phyloP scores from a whole-genome alignment of 2,329 filamentous ascomycete genomes.

The Ophiostoma perfectum region DNA sequence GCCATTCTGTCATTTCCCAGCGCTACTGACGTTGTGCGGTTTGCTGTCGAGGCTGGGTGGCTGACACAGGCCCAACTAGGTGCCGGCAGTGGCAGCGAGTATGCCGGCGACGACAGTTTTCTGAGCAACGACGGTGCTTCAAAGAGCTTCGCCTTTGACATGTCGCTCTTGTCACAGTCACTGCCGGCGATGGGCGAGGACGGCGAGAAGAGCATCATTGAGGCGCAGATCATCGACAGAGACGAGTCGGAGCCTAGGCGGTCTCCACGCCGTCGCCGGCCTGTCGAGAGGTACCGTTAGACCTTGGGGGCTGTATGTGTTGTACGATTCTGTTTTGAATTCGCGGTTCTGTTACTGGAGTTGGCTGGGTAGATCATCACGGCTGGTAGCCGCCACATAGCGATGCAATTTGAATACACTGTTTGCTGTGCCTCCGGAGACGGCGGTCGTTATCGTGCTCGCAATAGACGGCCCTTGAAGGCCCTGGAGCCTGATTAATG shows the following conservation, averaged over 20 bases:
- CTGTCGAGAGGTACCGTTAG: constrained; percentile 3
- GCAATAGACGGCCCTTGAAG: neutral
- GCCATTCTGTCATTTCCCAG: constrained; percentile 48
- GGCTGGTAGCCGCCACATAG: constrained; percentile 3
- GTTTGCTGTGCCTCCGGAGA: neutral
- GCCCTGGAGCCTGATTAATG: neutral
- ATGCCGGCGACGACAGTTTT: constrained; percentile 13
- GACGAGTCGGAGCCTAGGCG: constrained; percentile 25
- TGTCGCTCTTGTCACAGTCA: constrained; percentile 1
- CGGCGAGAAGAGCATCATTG: constrained; percentile 25
- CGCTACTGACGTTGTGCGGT: constrained; percentile 52
- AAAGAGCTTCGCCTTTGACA: neutral
- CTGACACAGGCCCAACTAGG: constrained; percentile 48
- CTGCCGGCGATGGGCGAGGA: constrained; percentile 4
- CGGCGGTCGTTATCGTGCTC: neutral
- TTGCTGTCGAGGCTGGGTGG: constrained; percentile 55
- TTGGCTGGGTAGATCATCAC: neutral
- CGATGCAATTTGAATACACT: neutral
- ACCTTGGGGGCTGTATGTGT: neutral
- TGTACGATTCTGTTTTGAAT: neutral
- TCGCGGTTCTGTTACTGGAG: neutral
- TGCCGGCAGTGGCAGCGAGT: constrained; percentile 28
- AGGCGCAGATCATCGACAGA: constrained; percentile 23
- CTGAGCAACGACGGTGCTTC: constrained; percentile 1
- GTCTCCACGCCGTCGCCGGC: constrained; percentile 26